Conservation (phyloP, 2,329 filamentous ascomycete genomes). For the Colletotrichum euphorbiae region DNA sequence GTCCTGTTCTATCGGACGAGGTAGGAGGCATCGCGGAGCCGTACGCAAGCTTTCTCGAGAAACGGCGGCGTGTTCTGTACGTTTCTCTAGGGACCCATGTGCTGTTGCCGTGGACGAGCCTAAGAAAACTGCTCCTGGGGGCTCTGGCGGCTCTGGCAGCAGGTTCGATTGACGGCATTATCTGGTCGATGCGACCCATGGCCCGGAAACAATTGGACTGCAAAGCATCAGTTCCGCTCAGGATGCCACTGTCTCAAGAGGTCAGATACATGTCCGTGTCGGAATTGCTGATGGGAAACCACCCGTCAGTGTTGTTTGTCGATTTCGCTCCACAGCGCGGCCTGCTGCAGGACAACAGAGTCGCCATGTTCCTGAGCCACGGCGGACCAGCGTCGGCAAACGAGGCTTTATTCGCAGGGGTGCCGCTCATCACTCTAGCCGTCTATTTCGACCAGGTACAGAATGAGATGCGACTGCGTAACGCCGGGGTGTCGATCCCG, state of each 20-base stretch:
- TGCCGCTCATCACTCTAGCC: slow-evolving; percentile 49
- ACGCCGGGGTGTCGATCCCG: slow-evolving; percentile 49
- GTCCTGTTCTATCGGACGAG: slow-evolving; percentile 53
- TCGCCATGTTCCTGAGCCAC: slow-evolving; percentile 53
- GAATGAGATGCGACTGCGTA: slow-evolving; percentile 50
- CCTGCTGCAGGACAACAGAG: slow-evolving; percentile 51
- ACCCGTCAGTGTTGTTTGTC: too few species aligned
- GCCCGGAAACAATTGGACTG: not conserved
- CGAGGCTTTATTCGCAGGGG: slow-evolving; percentile 54
- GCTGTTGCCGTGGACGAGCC: slow-evolving; percentile 45
- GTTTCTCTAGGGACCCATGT: slow-evolving; percentile 56
- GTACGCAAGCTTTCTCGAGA: slow-evolving; percentile 45
- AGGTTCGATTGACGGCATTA: not conserved
- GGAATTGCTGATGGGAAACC: slow-evolving; percentile 46
- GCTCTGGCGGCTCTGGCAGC: not conserved
- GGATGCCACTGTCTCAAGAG: slow-evolving; percentile 34
- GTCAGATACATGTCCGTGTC: slow-evolving; percentile 46
- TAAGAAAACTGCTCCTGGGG: slow-evolving; percentile 46
- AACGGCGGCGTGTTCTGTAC: slow-evolving; percentile 50
- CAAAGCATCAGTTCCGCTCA: not conserved
- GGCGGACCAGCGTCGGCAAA: slow-evolving; percentile 55
- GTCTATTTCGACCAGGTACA: slow-evolving; percentile 56
- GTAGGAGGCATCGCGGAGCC: slow-evolving; percentile 47
- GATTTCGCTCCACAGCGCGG: slow-evolving; percentile 51
- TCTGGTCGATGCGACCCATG: not conserved